Base-by-base conservation (phyloP, 2,329 filamentous ascomycete species). In the Trichoderma semiorbis region DNA sequence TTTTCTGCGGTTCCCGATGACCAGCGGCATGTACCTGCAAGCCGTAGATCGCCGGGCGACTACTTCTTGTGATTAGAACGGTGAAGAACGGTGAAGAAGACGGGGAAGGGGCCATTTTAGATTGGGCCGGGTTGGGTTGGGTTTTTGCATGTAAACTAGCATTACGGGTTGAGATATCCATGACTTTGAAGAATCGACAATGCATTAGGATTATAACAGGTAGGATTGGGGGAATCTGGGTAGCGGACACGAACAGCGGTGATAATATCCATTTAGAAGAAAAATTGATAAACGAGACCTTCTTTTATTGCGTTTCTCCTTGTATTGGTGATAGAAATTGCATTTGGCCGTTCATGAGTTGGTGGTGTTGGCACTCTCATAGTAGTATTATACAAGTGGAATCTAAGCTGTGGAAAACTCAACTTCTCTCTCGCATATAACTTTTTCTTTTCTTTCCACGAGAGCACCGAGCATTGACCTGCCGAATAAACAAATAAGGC, bases 1-100 rank as follows among this genome's bases (percentile, higher is more conserved):
- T 97, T 97, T 85, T 92, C 90, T 34, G 93, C 93, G 36, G 93
- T 97, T n/a, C 93, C 94, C 0, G 93, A 96, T 77, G 91, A 96
- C 76, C 88, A 93, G 81, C 87, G 94, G 73, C 92, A 94, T 70
- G 91, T 95, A 10, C 93, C 93, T 2, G 90, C 91, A 12, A 92
- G 88, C 70, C 86, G 90, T 57, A 85, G 90, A 74, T 89, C 90
- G 32, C 89, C 90, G 18, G 89, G 88, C 68, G 91, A 93, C 78
- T 93, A 93, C 82, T 93, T 93, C 83, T 82, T 93, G 78, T 92
- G 74, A 82, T 75, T 76, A 77, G 73, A 70, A 11, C 32, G 32
- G 12, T n/a, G 34, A 34, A 7, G 36, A 7, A 32, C 11, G 62
- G 18, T 12, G 55, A 21, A 11, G 62, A 18, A 14, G 50, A 32